Evolutionary conservation across 306 rosid genomes (phyloP), one percentile per base, ranked within the genome.

Genomic region (Dalbergia cultrata): DNA sequence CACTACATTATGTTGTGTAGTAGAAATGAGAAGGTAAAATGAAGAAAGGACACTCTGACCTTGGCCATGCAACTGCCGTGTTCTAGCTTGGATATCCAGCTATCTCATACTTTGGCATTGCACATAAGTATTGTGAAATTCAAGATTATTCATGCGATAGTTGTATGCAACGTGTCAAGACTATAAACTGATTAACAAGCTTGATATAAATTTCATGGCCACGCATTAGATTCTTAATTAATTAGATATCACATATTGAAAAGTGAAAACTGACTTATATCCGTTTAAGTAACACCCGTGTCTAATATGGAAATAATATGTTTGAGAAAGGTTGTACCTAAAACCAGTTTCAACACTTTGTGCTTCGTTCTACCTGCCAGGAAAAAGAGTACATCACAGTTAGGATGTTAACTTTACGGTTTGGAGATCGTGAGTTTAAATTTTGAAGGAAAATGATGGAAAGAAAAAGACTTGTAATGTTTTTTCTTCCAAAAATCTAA

Each of bases 311-410:
- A 57, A 31, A 35, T n/a, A 26, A 56, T 19, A 8, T 60, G 70
- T n/a, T 76, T 62, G 18, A 53, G 68, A 70, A 47, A 61, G 31
- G 5, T 4, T 33, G 70, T 63, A 82, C 86, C 86, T 77, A 82
- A 43, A 45, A 73, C 83, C 67, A 83, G 80, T 61, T 83, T 83
- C 86, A 83, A 59, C 61, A 74, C 83, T 73, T 16, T 83, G 31
- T 3, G 39, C 77, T 58, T 83, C 31, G 56, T 65, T 9, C 67
- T 2, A 78, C 77, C 86, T 83, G 86, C 75, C 78, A 65, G 9
- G 11, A 8, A 59, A 65, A 72, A 37, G 2, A 54, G 1, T 10
- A 57, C 43, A 66, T n/a, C 7, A 53, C 8, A 10, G 17, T 59
- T 59, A 26, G 31, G 31, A 26, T 26, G 31, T 26, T 26, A 1